Base-by-base conservation (phyloP, 306 rosid genomes). In the Corylus heterophylla region DNA sequence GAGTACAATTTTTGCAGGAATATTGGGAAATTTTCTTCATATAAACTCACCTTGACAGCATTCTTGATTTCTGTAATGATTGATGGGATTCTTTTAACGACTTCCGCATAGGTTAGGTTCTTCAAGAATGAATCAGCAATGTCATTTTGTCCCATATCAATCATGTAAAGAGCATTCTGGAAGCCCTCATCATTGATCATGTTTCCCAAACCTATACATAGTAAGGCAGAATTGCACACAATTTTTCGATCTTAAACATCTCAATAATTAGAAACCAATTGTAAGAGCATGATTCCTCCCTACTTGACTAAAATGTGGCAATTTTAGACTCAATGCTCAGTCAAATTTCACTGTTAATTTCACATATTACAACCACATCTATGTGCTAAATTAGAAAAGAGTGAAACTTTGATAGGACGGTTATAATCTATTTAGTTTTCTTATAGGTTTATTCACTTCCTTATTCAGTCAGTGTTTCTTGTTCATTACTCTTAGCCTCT, bases 131-230 rank as follows among this genome's bases (percentile, higher is more conserved):
- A 86, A 81, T 91, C 90, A 12, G 95, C 95, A 48, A 94, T 59
- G 85, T 94, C 98, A 64, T 94, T 94, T 86, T 94, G 98, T 10
- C 98, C 98, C 22, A 94, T 92, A 73, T 94, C 98, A 70, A 94
- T 92, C 87, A 92, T 78, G 89, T 94, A 94, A 55, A 94, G 97
- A 25, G 97, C 98, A 64, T 84, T 73, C 20, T 81, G 80, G 72
- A 94, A 91, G 76, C 89, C 95, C 54, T 68, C 86, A 35, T 87
- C 92, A 10, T 77, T 81, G 47, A 94, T 77, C 84, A 72, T 42
- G 76, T 82, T 78, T 61, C 75, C 73, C 31, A 87, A 74, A 77
- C 93, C 98, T 92, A 69, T 10, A 69, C 11, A 55, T 7, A n/a
- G 22, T 55, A 58, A 22, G 8, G 4, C 27, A 8, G 35, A 58